Base-by-base conservation (phyloP, 106 monocot genomes). In the Amphibolis antarctica region DNA sequence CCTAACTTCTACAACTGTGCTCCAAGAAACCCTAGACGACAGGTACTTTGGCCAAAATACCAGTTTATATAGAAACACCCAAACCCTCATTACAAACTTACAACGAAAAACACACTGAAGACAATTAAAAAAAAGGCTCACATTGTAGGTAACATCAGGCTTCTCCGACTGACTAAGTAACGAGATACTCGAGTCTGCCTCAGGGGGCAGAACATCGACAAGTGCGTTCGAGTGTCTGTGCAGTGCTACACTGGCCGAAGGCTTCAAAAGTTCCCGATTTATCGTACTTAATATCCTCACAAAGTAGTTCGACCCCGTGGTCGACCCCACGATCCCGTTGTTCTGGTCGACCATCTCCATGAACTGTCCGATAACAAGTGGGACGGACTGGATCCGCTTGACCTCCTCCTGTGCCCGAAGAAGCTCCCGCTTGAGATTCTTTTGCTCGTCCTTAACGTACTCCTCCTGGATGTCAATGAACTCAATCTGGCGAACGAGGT, bases 321-420 rank as follows among this genome's bases (percentile, higher is more conserved):
- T 94, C 30, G 93, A 98, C 4, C 90, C 90, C 28, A 98, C 96
- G 67, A 98, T 98, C 12, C 96, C 96, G 63, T 90, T 87, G 74
- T 98, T 98, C 80, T 82, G 84, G 58, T 98, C 90, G 55, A 98
- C 90, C 96, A 98, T 98, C 79, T 93, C 93, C 93, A 93, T 93
- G 81, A 93, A 93, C 86, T 93, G 93, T 46, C 93, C 93, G 66
- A 98, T 98, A 44, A 98, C 96, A 14, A 98, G 86, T 4, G 96
- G 96, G 0, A 98, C 96, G 14, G 91, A 91, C 76, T 98, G 96
- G 71, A 98, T 98, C 68, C 98, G 69, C 81, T 98, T 98, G n/a
- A 91, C 98, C 82, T 98, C 98, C 78, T 98, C 98, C 82, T 98
- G 98, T 0, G 98, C 91, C 28, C 91, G 81, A 24, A 98, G 82